Conservation (phyloP, 2,329 filamentous ascomycete genomes). For the Beauveria scarabaeidicola region DNA sequence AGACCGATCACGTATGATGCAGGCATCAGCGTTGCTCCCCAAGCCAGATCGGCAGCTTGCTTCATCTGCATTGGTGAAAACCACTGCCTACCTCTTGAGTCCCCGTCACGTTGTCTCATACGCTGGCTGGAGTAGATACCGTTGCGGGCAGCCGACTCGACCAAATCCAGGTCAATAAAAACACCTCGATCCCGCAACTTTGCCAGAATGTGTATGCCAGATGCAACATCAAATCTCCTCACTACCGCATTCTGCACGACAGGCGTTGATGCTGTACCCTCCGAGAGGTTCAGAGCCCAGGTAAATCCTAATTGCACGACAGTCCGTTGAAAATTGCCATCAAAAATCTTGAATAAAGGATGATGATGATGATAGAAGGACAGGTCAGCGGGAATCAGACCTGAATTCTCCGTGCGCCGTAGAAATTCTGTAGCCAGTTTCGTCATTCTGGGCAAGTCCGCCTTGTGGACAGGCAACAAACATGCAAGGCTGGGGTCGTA, state of each 20-base stretch:
- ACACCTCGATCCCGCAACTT: conserved; percentile 27
- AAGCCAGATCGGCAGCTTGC: background rate
- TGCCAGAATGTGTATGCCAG: conserved; percentile 29
- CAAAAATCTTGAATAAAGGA: conserved; percentile 40
- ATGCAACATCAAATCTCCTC: conserved; percentile 25
- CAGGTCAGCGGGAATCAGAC: conserved; percentile 31
- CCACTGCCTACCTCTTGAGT: conserved; percentile 24
- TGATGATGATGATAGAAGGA: conserved; percentile 33
- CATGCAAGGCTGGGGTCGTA: conserved; percentile 24
- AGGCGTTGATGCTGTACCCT: background rate
- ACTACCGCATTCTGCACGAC: conserved; percentile 2
- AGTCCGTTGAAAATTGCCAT: conserved; percentile 27
- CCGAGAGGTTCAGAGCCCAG: conserved; percentile 18
- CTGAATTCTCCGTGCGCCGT: background rate
- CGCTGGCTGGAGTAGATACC: conserved; percentile 23
- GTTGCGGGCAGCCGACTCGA: conserved; percentile 21
- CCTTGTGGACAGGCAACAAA: conserved; percentile 34
- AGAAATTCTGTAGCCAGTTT: background rate
- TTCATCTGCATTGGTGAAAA: conserved; percentile 16
- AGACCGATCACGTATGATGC: background rate
- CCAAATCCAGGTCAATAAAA: conserved; percentile 24
- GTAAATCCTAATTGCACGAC: conserved; percentile 41
- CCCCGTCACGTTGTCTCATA: conserved; percentile 20
- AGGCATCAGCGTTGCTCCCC: conserved; percentile 3
- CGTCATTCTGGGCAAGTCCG: conserved; percentile 31